A percentile compares a stretch with the other conserved stretches of the same genome.
These are phyloP conservation scores for Metarhizium robertsii DNA, from an alignment of 2,329 filamentous ascomycete genomes.

Conservation along the genomic window DNA sequence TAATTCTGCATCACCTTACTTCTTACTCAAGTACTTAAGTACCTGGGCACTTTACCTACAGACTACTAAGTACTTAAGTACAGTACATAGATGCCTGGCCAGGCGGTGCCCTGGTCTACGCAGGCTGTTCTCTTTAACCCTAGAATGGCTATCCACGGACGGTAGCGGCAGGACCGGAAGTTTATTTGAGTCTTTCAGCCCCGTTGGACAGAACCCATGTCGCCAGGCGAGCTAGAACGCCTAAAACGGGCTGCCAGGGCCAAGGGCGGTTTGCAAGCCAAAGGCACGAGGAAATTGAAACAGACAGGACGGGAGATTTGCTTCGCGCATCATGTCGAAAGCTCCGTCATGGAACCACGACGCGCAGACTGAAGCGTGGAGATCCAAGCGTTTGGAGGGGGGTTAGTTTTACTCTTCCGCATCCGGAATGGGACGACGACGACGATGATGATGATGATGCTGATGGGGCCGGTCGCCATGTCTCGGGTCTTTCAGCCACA, in stretches of 20 bases:
- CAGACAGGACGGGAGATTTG: neutral
- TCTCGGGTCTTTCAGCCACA: neutral
- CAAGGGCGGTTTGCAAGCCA: neutral
- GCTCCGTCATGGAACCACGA: slow-evolving; percentile 5
- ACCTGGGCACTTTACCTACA: no score
- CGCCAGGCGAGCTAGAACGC: neutral
- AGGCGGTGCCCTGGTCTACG: no score
- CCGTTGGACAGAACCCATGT: neutral
- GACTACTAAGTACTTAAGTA: no score
- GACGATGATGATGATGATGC: neutral
- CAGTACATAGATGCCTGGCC: no score
- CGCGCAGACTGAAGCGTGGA: slow-evolving; percentile 5
- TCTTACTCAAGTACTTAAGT: no score
- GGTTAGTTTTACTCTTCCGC: slow-evolving; percentile 5
- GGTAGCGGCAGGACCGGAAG: neutral
- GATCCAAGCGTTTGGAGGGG: neutral
- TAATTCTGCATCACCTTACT: no score
- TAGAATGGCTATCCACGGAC: neutral
- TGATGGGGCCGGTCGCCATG: neutral
- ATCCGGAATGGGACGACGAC: slow-evolving; percentile 9
- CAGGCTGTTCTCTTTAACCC: neutral
- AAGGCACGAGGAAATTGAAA: neutral
- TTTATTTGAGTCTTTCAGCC: neutral
- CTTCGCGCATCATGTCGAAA: neutral
- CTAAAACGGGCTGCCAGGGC: neutral